Evolutionary conservation across 768 basidiomycete genomes (phyloP).

Genomic region (Serendipita sp.): DNA sequence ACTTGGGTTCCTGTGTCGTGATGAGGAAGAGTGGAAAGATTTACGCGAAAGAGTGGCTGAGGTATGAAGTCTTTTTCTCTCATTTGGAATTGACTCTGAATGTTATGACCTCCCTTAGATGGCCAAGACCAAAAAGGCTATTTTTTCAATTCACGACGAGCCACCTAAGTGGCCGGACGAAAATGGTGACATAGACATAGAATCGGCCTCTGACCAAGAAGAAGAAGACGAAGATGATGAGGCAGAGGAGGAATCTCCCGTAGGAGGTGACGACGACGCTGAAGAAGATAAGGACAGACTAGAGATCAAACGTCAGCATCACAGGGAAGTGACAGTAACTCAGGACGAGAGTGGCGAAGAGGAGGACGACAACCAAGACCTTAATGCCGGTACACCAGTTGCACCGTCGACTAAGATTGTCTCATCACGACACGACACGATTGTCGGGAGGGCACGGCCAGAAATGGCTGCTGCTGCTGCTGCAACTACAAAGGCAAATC

Average conservation of each 20-base stretch:
- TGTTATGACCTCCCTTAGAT: slow-evolving; percentile 21
- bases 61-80: slow-evolving; percentile 29
- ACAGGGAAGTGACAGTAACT: slow-evolving; percentile 16
- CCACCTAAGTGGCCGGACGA: slow-evolving; percentile 55
- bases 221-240: slow-evolving; percentile 16
- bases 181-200: slow-evolving; percentile 55
- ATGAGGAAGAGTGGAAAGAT: slow-evolving; percentile 76
- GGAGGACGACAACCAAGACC: slow-evolving; percentile 20
- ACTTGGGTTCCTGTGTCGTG: slow-evolving; percentile 74
- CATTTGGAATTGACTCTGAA: not conserved
- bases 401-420: not conserved
- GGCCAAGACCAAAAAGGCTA: slow-evolving; percentile 34
- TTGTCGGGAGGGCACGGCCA: slow-evolving; percentile 1
- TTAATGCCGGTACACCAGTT: slow-evolving; percentile 9
- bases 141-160: slow-evolving; percentile 79
- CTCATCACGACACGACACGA: slow-evolving; percentile 2
- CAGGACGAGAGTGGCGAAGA: slow-evolving; percentile 17
- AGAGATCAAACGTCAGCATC: slow-evolving; percentile 25
- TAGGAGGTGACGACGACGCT: slow-evolving; percentile 17
- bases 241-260: slow-evolving; percentile 9
- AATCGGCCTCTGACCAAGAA: slow-evolving; percentile 32
- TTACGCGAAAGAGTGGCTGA: slow-evolving; percentile 54
- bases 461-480: slow-evolving; percentile 2
- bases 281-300: slow-evolving; percentile 25
- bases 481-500: not conserved